phyloP scores from a whole-genome alignment of 805 yeast genomes.

The Metschnikowia similis region DNA sequence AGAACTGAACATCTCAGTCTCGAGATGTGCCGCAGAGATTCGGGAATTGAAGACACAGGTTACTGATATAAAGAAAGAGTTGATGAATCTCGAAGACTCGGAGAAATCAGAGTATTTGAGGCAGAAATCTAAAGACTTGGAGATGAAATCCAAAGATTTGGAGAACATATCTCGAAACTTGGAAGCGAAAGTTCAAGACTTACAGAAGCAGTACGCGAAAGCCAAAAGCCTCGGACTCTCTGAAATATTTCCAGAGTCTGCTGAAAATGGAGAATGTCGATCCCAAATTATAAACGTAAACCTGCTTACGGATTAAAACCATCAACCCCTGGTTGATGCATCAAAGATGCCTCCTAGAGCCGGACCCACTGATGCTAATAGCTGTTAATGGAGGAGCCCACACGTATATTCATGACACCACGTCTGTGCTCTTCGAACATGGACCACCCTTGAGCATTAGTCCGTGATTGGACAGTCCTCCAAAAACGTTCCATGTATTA shows the following conservation, averaged over 20 bases:
- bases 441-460: too few relatives aligned
- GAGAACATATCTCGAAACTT: conserved; percentile 1
- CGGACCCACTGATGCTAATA: too few relatives aligned
- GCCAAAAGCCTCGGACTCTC: not conserved
- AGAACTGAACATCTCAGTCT: not conserved
- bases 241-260: not conserved
- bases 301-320: too few relatives aligned
- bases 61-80: not conserved
- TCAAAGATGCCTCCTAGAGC: too few relatives aligned
- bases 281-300: too few relatives aligned
- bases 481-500: too few relatives aligned
- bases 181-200: not conserved
- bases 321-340: too few relatives aligned
- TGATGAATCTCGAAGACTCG: not conserved
- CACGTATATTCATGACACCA: too few relatives aligned
- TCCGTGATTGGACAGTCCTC: too few relatives aligned
- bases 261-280: too few relatives aligned
- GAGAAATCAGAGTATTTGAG: not conserved
- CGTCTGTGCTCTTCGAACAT: too few relatives aligned
- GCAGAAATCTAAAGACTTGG: conserved; percentile 14
- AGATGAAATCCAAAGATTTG: conserved; percentile 20
- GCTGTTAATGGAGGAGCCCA: too few relatives aligned
- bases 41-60: not conserved
- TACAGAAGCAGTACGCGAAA: not conserved
- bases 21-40: not conserved